Conservation (phyloP, 148 eudicot species). For the Rhododendron mucronatum region DNA sequence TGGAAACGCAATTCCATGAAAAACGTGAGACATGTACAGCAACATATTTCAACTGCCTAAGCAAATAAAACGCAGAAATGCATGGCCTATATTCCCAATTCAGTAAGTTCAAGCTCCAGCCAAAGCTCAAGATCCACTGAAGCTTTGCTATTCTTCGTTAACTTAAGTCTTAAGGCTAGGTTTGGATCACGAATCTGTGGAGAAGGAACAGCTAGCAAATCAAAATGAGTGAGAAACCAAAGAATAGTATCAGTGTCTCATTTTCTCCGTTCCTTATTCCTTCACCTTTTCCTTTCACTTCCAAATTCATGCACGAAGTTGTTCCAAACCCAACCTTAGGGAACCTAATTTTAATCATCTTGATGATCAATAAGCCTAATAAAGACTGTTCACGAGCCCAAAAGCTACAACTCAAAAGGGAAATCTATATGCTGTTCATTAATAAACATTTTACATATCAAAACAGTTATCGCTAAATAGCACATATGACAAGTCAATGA, state of each 20-base stretch:
- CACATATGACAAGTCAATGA: background rate
- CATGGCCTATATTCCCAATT: background rate
- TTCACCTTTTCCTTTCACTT: background rate
- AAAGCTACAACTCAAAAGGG: background rate
- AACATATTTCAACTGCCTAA: background rate
- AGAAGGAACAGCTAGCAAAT: background rate
- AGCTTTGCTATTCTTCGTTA: background rate
- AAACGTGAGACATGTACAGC: background rate
- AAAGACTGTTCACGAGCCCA: background rate
- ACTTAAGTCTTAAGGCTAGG: background rate
- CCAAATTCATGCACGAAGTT: background rate
- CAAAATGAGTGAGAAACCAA: background rate
- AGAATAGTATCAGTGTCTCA: background rate
- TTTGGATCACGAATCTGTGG: background rate
- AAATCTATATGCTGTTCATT: background rate
- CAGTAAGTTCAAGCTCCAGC: background rate
- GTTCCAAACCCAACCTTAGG: background rate
- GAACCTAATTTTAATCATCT: background rate
- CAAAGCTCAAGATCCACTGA: background rate
- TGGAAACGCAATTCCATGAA: constrained; percentile 26
- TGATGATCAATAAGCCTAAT: background rate
- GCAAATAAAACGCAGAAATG: background rate
- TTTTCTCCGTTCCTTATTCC: background rate
- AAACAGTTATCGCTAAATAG: background rate
- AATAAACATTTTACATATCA: background rate